Conservation (phyloP, 176 grass and related monocot genomes). For the Oryza glaberrima region DNA sequence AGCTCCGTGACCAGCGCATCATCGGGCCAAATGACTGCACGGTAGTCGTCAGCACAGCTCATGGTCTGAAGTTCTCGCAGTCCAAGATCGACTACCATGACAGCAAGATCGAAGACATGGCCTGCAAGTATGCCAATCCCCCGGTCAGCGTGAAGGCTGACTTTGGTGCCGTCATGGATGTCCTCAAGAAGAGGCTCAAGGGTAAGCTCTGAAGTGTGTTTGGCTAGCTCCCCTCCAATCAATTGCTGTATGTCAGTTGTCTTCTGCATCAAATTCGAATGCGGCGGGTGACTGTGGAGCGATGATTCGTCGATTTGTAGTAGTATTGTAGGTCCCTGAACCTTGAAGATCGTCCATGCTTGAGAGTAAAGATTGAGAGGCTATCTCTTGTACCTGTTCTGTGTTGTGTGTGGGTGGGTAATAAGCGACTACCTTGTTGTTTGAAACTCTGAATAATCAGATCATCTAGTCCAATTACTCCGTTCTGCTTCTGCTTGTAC, state of each 20-base stretch:
- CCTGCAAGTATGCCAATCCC: conserved; percentile 76
- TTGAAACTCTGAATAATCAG: conserved; percentile 41
- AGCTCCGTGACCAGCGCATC: conserved; percentile 67
- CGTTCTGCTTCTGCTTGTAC: background rate
- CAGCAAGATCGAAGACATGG: conserved; percentile 75
- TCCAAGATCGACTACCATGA: conserved; percentile 95
- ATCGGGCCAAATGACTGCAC: conserved; percentile 78
- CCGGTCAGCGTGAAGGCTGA: conserved; percentile 82
- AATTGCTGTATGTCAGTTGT: conserved; percentile 21
- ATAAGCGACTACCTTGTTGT: conserved; percentile 31
- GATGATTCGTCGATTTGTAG: conserved; percentile 33
- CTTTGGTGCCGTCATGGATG: conserved; percentile 92
- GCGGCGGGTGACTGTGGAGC: conserved; percentile 15
- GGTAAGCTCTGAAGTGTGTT: conserved; percentile 57
- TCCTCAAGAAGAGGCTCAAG: conserved; percentile 84
- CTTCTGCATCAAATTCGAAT: conserved; percentile 32
- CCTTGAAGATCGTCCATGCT: background rate
- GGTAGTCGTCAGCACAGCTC: conserved; percentile 85
- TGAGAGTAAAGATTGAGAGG: conserved; percentile 13
- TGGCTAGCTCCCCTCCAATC: background rate
- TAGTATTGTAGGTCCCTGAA: conserved; percentile 8
- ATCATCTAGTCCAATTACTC: background rate
- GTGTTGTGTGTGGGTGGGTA: conserved; percentile 31
- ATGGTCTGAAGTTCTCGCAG: conserved; percentile 85
- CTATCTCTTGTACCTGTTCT: conserved; percentile 28